Evolutionary conservation across 2,329 filamentous ascomycete species (phyloP), one percentile per base, ranked within the genome.

Genomic region (Hymenoscyphus salicellus): DNA sequence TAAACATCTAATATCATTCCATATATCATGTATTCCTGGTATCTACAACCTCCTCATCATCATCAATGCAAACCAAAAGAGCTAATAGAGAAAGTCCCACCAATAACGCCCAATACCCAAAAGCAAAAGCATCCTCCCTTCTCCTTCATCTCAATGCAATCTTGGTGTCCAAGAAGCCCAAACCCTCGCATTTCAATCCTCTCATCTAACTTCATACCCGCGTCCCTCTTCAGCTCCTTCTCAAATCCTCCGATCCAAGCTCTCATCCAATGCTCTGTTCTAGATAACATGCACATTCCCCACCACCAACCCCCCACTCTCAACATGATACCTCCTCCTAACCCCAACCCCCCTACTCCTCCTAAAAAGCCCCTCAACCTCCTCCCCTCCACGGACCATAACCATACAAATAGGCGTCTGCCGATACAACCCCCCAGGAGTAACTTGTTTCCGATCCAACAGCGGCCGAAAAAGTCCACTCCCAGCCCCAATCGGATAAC

Each of bases 241-340:
- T n/a, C 17, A 14, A 43, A n/a, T 2, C 16, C 5, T 41, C 36
- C 2, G n/a, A n/a, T n/a, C n/a, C n/a, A n/a, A 43, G n/a, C 4
- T 11, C 16, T 1, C 17, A 5, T n/a, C n/a, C 16, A 1, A 20
- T 20, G 1, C 41, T 17, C 17, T 43, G 5, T 4, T 46, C 46
- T 43, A 76, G 33, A 75, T 66, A 55, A 96, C 86, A 72, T 93
- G 81, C 71, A 96, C 79, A 80, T 97, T 97, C 58, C 83, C 84
- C 71, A 98, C 91, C 68, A 85, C 82, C 55, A 93, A 78, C 0
- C 93, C 93, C 77, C 94, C 88, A 68, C 92, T 96, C 74, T 90
- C 86, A 55, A 97, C 87, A 72, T 86, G 86, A 77, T 93, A 97
- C 72, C 91, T 82, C 75, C 93, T 84, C 73, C 90, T 86, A 66